Evolutionary conservation across 179 eudicot genomes (phyloP), one percentile per base, ranked within the genome.

Genomic region (Patellifolia procumbens): DNA sequence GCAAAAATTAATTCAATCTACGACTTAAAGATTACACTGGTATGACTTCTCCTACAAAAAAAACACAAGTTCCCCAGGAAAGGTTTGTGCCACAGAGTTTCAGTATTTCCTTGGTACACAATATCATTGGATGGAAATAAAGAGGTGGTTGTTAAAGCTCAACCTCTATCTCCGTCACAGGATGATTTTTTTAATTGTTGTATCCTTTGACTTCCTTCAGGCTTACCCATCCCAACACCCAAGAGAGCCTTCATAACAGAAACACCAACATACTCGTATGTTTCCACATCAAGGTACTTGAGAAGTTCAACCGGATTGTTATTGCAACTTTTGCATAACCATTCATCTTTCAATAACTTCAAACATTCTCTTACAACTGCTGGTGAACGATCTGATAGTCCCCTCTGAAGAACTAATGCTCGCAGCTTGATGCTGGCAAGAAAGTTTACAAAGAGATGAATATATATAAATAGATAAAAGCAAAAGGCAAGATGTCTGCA

Each of bases 201-300:
- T 68, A 93, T 81, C 78, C 85, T 81, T 81, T 85, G 87, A 75
- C 79, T 85, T 69, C 85, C 89, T 77, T 88, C 86, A 75, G 91
- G 73, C 56, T 83, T 85, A 58, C 87, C 85, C 81, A 91, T 83
- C 55, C 91, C 95, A 79, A 81, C 90, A 73, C 83, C 86, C 68
- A 93, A 77, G 63, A 96, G 91, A 68, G 94, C 89, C 66, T 49
- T 81, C 94, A 93, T 87, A 52, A 90, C 97, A 39, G 89, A 88
- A 78, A 87, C 92, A 51, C 97, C 98, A 82, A 96, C 91, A 7
- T 82, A 60, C 85, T 96, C 99, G 75, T 93, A 96, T 68, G 99
- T 96, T 86, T 96, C 99, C 34, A 96, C 99, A 84, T 96, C 99
- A 75, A 96, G 92, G 83, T 84, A 96, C 81, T 90, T 96, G 72